Evolutionary conservation across 2,329 filamentous ascomycete genomes (phyloP).

Genomic region (Claviceps fusiformis): DNA sequence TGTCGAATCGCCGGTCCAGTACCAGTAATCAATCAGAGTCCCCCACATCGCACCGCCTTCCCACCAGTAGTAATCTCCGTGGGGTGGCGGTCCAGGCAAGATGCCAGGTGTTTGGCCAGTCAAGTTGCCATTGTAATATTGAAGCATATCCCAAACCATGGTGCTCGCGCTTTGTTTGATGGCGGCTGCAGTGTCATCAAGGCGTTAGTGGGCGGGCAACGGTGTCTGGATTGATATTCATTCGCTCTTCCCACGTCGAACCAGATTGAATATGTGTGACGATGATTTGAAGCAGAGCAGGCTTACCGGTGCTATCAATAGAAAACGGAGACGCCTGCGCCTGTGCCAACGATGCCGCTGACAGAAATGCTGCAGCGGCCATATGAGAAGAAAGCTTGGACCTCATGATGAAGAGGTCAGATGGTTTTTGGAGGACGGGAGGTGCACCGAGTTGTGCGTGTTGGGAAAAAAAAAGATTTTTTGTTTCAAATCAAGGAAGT

Average conservation of each 20-base stretch:
- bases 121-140: constrained; percentile 32
- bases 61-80: constrained; percentile 51
- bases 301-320: constrained; percentile 6
- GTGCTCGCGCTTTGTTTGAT: constrained; percentile 26
- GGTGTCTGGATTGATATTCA: not conserved
- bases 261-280: not conserved
- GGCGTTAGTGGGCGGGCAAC: not conserved
- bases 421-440: not conserved
- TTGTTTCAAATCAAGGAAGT: too few species aligned
- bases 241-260: not conserved
- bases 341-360: constrained; percentile 1
- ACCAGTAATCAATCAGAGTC: constrained; percentile 51
- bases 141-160: constrained; percentile 30
- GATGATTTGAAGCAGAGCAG: not conserved
- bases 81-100: constrained; percentile 31
- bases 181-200: constrained; percentile 13
- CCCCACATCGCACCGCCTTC: constrained; percentile 50
- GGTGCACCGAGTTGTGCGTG: not conserved
- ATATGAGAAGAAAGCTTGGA: not conserved
- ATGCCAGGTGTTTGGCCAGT: constrained; percentile 32
- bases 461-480: not conserved
- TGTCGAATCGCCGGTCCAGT: constrained; percentile 42
- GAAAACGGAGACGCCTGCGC: constrained; percentile 7
- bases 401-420: constrained; percentile 5
- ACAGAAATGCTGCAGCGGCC: constrained; percentile 4